Percentiles rank a stretch among this genome's conserved stretches.
phyloP scores from a whole-genome alignment of 192 early-diverging fungal species.

The Geranomyces variabilis region DNA sequence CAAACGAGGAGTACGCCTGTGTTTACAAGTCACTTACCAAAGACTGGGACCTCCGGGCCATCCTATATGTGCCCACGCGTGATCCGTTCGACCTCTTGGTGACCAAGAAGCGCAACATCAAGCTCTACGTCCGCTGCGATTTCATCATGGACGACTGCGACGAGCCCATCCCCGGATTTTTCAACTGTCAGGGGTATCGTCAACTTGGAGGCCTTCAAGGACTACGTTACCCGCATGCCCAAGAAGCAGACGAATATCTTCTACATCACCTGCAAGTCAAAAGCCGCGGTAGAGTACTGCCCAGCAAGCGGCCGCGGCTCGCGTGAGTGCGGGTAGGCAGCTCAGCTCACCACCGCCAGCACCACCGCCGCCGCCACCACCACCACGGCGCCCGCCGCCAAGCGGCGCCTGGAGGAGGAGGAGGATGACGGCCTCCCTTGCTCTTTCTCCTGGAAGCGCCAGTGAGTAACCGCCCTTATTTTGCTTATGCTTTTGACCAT shows the following conservation, averaged over 20 bases:
- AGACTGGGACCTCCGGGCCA: constrained; percentile 99
- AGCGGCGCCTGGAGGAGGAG: no score
- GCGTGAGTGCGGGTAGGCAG: no score
- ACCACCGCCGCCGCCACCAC: no score
- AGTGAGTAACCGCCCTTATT: no score
- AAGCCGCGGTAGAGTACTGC: no score
- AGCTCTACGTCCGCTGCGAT: constrained; percentile 98
- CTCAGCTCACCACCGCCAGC: no score
- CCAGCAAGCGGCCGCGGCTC: no score
- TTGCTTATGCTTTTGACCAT: no score
- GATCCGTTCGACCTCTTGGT: constrained; percentile 99
- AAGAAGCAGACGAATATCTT: constrained; percentile 99
- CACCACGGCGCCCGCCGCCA: no score
- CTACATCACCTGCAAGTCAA: constrained; percentile 99
- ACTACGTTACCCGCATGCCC: constrained; percentile 99
- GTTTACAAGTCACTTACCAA: constrained; percentile 99
- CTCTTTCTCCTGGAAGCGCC: no score
- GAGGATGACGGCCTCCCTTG: no score
- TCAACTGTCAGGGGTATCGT: constrained; percentile 99
- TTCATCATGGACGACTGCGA: constrained; percentile 99
- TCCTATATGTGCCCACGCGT: constrained; percentile 94
- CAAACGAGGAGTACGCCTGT: constrained; percentile 91
- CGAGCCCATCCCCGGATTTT: constrained; percentile 98
- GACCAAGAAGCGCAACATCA: constrained; percentile 99
- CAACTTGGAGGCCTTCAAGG: constrained; percentile 98